These are phyloP conservation scores for Diaporthe ilicicola DNA, from an alignment of 2,329 filamentous ascomycete genomes.

Conservation along the genomic window DNA sequence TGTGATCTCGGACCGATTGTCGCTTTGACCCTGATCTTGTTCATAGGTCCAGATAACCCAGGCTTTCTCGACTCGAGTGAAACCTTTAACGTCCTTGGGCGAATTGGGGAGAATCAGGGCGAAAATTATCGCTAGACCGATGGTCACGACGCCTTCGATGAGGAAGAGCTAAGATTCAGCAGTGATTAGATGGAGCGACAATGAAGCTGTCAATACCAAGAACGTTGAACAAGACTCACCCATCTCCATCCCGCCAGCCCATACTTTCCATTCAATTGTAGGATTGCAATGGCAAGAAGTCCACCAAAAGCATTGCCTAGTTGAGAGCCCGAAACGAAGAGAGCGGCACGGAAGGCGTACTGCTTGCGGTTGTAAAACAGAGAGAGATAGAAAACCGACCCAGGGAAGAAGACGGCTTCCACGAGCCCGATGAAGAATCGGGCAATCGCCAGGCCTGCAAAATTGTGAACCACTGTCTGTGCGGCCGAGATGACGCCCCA, in stretches of 20 bases:
- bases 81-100: neutral
- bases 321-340: slow-evolving; percentile 44
- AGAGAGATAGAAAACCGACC: slow-evolving; percentile 49
- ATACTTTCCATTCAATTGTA: slow-evolving; percentile 38
- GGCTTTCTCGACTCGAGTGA: neutral
- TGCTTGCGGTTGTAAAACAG: slow-evolving; percentile 51
- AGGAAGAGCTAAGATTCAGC: slow-evolving; percentile 35
- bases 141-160: slow-evolving; percentile 39
- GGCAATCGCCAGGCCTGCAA: slow-evolving; percentile 53
- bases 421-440: slow-evolving; percentile 61
- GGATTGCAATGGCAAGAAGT: slow-evolving; percentile 45
- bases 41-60: neutral
- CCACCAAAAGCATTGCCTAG: slow-evolving; percentile 47
- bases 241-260: slow-evolving; percentile 41
- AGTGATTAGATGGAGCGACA: slow-evolving; percentile 25
- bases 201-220: neutral
- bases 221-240: slow-evolving; percentile 34
- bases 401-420: slow-evolving; percentile 64
- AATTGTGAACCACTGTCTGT: slow-evolving; percentile 57
- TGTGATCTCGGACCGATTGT: neutral
- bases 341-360: slow-evolving; percentile 44
- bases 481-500: slow-evolving; percentile 59
- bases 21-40: neutral
- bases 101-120: neutral
- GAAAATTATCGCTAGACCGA: slow-evolving; percentile 15